A percentile compares a stretch with the other conserved stretches of the same genome.
These are phyloP conservation scores for Acer saccharum DNA, from an alignment of 345 rosid species.

Conservation along the genomic window DNA sequence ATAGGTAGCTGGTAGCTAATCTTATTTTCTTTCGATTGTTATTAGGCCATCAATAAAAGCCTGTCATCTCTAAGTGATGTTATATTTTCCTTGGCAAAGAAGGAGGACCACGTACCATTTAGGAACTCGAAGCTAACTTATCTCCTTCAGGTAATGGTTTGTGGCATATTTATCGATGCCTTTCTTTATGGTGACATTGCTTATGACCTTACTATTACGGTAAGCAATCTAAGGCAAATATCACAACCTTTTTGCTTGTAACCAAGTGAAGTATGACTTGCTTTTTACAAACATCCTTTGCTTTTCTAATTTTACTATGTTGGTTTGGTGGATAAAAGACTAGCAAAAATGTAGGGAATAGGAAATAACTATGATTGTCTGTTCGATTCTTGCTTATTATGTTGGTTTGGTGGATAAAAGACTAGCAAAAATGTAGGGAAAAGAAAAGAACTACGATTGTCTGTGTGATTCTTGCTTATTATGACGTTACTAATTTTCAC, in stretches of 20 bases:
- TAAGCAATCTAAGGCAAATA: neutral
- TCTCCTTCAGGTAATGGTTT: conserved; percentile 83
- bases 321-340: neutral
- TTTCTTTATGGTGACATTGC: neutral
- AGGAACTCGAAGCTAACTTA: conserved; percentile 95
- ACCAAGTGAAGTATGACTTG: neutral
- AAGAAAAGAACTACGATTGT: neutral
- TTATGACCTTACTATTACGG: neutral
- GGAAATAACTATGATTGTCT: neutral
- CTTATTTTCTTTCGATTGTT: neutral
- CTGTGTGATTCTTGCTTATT: conserved; percentile 20
- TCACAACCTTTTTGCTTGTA: neutral
- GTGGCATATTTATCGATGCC: neutral
- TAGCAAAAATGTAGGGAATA: neutral
- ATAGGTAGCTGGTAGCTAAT: conserved; percentile 10
- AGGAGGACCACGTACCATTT: conserved; percentile 90
- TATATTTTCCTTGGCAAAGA: conserved; percentile 88
- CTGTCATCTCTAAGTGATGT: conserved; percentile 89
- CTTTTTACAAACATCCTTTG: neutral
- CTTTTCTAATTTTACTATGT: neutral
- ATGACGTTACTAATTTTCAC: conserved; percentile 19
- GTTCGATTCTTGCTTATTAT: conserved; percentile 21
- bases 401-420: neutral
- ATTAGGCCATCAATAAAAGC: conserved; percentile 93
- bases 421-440: neutral